Percentiles rank a stretch among this genome's conserved stretches.
Evolutionary conservation across 192 early-diverging fungal genomes (phyloP).

Genomic region (Coemansia sp.): DNA sequence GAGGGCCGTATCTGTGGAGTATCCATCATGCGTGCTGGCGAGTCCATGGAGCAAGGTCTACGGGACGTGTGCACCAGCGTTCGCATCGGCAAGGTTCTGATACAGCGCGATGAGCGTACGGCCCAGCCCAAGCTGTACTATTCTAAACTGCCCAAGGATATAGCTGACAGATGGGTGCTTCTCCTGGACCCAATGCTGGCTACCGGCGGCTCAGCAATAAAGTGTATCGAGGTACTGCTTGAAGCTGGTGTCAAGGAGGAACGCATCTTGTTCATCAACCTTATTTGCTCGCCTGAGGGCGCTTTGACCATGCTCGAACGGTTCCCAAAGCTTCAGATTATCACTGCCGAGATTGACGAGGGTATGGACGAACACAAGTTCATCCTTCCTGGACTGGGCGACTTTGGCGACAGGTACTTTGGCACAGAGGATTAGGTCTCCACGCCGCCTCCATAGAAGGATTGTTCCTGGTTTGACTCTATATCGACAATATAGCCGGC

Average conservation of each 20-base stretch:
- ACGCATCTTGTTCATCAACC: slow-evolving; percentile 87
- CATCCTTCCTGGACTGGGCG: slow-evolving; percentile 89
- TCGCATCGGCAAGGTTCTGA: slow-evolving; percentile 93
- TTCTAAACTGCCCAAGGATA: slow-evolving; percentile 88
- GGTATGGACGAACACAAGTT: slow-evolving; percentile 81
- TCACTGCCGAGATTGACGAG: slow-evolving; percentile 84
- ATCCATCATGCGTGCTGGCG: slow-evolving; percentile 96
- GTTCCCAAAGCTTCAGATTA: slow-evolving; percentile 82
- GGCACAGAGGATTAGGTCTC: slow-evolving; percentile 61
- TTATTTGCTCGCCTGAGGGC: slow-evolving; percentile 86
- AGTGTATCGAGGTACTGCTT: slow-evolving; percentile 86
- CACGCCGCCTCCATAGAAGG: not conserved
- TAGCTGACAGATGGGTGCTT: slow-evolving; percentile 76
- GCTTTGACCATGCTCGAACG: slow-evolving; percentile 65
- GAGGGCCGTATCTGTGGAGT: slow-evolving; percentile 90
- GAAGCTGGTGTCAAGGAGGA: slow-evolving; percentile 83
- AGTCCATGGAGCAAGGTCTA: slow-evolving; percentile 86
- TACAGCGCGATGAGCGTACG: slow-evolving; percentile 94
- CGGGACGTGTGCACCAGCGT: slow-evolving; percentile 85
- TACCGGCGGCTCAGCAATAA: slow-evolving; percentile 91
- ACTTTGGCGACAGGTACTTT: slow-evolving; percentile 92
- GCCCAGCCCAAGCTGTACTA: slow-evolving; percentile 90
- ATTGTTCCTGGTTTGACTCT: not conserved
- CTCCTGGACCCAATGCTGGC: slow-evolving; percentile 97
- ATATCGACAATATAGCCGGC: not conserved